phyloP scores from a whole-genome alignment of 148 eudicot genomes.

The Fagopyrum homotropicum region DNA sequence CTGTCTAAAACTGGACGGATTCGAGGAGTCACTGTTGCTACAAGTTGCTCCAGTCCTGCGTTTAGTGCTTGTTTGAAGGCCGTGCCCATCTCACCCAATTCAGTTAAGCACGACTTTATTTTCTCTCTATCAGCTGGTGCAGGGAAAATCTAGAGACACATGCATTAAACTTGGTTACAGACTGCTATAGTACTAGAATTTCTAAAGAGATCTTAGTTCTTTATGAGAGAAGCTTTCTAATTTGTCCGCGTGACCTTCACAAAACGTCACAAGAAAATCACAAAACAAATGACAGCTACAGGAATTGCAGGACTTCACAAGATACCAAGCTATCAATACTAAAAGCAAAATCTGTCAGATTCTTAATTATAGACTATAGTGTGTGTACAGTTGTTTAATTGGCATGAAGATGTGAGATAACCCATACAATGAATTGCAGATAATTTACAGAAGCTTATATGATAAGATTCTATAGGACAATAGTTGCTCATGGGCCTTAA shows the following conservation, averaged over 20 bases:
- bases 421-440: neutral
- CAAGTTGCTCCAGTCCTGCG: slow-evolving; percentile 82
- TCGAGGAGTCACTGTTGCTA: slow-evolving; percentile 60
- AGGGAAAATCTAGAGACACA: slow-evolving; percentile 52
- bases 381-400: neutral
- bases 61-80: slow-evolving; percentile 69
- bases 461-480: neutral
- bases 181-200: no score
- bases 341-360: neutral
- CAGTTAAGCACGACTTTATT: slow-evolving; percentile 74
- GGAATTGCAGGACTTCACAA: neutral
- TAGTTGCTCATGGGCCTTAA: neutral
- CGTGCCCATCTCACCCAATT: slow-evolving; percentile 62
- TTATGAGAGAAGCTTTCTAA: neutral
- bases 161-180: no score
- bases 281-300: neutral
- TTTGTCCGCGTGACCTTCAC: neutral
- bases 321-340: neutral
- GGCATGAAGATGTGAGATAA: neutral
- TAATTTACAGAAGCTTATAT: neutral
- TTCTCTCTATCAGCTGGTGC: slow-evolving; percentile 80
- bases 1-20: slow-evolving; percentile 74
- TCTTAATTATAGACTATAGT: neutral
- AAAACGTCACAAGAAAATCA: no score
- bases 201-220: no score